These are phyloP conservation scores for Neospermospora avenae DNA, from an alignment of 2,329 filamentous ascomycete genomes.

Conservation along the genomic window DNA sequence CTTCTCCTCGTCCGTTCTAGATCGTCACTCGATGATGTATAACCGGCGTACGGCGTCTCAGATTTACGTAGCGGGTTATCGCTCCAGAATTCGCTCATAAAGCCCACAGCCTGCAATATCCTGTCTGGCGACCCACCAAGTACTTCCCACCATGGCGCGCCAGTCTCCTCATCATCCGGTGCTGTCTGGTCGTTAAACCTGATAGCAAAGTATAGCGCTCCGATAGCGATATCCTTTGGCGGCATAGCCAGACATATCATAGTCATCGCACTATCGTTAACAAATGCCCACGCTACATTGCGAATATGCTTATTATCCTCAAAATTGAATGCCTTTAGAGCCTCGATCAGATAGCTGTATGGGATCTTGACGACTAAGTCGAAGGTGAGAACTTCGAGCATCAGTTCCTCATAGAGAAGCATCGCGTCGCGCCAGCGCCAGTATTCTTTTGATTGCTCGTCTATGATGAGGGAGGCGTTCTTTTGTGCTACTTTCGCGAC, in stretches of 20 bases:
- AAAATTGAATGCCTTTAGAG: constrained; percentile 69
- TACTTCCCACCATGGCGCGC: constrained; percentile 83
- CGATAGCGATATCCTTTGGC: constrained; percentile 77
- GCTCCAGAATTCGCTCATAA: constrained; percentile 67
- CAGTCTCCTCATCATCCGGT: constrained; percentile 62
- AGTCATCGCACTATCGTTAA: constrained; percentile 86
- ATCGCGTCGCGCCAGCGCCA: constrained; percentile 98
- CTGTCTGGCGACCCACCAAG: constrained; percentile 68
- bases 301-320: constrained; percentile 78
- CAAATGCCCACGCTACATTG: constrained; percentile 88
- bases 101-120: constrained; percentile 69
- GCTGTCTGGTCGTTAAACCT: constrained; percentile 72
- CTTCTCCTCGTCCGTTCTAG: constrained; percentile 28
- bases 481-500: constrained; percentile 95
- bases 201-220: constrained; percentile 82
- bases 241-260: constrained; percentile 78
- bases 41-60: constrained; percentile 29
- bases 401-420: constrained; percentile 83
- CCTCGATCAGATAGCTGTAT: constrained; percentile 78
- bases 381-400: constrained; percentile 90
- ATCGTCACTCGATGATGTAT: constrained; percentile 28
- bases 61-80: constrained; percentile 56
- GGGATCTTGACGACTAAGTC: constrained; percentile 89
- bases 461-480: constrained; percentile 82
- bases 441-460: constrained; percentile 97